Base-by-base conservation (phyloP, 805 yeast genomes). In the Saccharomyces mikatae region DNA sequence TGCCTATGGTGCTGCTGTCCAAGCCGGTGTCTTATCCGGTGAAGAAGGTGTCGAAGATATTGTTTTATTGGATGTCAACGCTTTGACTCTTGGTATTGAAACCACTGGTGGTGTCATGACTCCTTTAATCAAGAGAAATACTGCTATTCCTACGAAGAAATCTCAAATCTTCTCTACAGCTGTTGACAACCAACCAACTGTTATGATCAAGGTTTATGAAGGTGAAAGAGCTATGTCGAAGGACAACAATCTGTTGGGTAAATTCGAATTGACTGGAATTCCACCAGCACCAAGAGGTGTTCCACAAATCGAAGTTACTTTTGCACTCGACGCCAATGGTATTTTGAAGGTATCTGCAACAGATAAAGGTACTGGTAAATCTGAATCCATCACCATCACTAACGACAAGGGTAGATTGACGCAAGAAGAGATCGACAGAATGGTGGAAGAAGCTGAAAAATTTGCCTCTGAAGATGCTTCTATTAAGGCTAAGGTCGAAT, bases 241-340 rank as follows among this genome's bases (percentile, higher is more conserved):
- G 79, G 97, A 90, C 76, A 90, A 90, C 81, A 91, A 90, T 78
- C 76, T 90, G 74, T 84, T 91, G 70, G 98, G 97, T 81, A 91
- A 90, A 80, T 91, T 91, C 77, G 97, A 91, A 80, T 83, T 91
- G 68, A 78, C 94, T 63, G 97, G 97, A 75, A 91, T 91, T 63
- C 97, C 97, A 71, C 97, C 97, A 67, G 96, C 97, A 50, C 97
- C 97, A 78, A 90, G 97, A 80, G 97, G 97, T 83, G 94, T 87
- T 64, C 97, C 98, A 71, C 96, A 90, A 80, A 87, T 91, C 66
- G 97, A 91, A 82, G 98, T 91, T 63, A 91, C 97, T 68, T 91
- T 91, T 72, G 97, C 91, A 72, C 78, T 91, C 70, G 98, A 91
- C 75, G 97, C 97, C 64, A 91, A 91, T 77, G 97, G 97, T 80